These are phyloP conservation scores for Codiaeum variegatum DNA, from an alignment of 441 rosid genomes.

Conservation along the genomic window DNA sequence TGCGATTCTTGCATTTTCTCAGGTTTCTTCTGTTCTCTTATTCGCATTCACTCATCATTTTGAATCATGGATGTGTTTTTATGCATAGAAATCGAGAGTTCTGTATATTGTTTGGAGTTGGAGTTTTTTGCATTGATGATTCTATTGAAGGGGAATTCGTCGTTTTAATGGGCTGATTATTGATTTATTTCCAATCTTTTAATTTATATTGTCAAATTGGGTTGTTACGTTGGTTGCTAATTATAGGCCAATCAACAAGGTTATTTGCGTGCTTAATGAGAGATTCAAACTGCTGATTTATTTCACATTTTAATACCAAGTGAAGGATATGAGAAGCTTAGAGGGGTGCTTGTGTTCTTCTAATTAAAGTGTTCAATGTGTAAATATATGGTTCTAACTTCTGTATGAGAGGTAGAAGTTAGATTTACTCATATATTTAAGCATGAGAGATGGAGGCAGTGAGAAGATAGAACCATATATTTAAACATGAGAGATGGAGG, in stretches of 20 bases:
- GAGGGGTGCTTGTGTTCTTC: no score
- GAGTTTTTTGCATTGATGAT: neutral
- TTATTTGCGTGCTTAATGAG: no score
- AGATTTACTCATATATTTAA: no score
- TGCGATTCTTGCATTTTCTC: conserved; percentile 47
- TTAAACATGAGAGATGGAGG: neutral
- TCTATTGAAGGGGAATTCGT: conserved; percentile 10
- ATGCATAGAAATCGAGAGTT: neutral
- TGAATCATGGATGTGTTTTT: neutral
- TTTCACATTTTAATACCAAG: neutral
- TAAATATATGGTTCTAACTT: neutral
- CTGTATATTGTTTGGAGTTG: neutral
- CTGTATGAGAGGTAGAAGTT: neutral
- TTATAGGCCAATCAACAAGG: neutral
- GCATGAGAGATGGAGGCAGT: neutral
- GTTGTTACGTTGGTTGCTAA: neutral
- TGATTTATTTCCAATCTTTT: neutral
- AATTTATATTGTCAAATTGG: neutral
- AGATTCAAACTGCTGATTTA: neutral
- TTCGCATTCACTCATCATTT: conserved; percentile 1
- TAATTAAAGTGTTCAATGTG: neutral
- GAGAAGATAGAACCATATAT: neutral
- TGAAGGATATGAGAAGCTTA: neutral
- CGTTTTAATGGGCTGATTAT: neutral
- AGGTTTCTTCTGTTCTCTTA: conserved; percentile 32